Evolutionary conservation across 495 filamentous ascomycete genomes (phyloP).

Genomic region (Bacidia rubella): DNA sequence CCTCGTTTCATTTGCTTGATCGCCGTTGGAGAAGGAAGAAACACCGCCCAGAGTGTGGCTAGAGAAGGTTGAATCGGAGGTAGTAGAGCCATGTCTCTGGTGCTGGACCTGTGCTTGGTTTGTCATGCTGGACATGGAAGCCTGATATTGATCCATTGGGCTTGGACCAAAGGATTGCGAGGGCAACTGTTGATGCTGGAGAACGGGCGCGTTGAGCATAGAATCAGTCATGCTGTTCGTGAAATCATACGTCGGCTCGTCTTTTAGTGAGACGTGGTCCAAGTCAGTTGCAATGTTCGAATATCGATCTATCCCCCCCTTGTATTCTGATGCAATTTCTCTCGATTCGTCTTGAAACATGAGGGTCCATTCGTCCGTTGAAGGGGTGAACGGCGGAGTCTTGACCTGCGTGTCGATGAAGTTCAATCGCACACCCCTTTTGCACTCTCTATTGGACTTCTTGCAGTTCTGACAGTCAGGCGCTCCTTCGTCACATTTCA

Average conservation of each 20-base stretch:
- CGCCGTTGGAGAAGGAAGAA: constrained; percentile 26
- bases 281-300: constrained; percentile 32
- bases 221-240: constrained; percentile 21
- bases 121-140: constrained; percentile 18
- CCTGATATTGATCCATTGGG: constrained; percentile 21
- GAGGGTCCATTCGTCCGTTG: constrained; percentile 54
- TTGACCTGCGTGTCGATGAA: constrained; percentile 77
- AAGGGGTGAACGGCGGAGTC: constrained; percentile 48
- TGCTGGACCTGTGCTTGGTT: constrained; percentile 19
- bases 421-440: constrained; percentile 77
- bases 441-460: constrained; percentile 76
- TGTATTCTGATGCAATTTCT: constrained; percentile 83
- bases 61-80: constrained; percentile 22
- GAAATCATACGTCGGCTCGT: constrained; percentile 27
- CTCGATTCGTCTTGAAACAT: constrained; percentile 81
- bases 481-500: constrained; percentile 72
- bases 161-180: constrained; percentile 26
- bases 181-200: constrained; percentile 30
- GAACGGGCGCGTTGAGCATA: constrained; percentile 18
- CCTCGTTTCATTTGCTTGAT: constrained; percentile 34
- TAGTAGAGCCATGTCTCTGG: constrained; percentile 22
- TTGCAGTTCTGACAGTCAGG: constrained; percentile 77
- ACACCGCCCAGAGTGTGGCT: constrained; percentile 17
- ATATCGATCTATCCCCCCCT: constrained; percentile 68
- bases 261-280: constrained; percentile 25